Evolutionary conservation across 257 asterid species (phyloP).

Genomic region (Ehretia macrophylla): DNA sequence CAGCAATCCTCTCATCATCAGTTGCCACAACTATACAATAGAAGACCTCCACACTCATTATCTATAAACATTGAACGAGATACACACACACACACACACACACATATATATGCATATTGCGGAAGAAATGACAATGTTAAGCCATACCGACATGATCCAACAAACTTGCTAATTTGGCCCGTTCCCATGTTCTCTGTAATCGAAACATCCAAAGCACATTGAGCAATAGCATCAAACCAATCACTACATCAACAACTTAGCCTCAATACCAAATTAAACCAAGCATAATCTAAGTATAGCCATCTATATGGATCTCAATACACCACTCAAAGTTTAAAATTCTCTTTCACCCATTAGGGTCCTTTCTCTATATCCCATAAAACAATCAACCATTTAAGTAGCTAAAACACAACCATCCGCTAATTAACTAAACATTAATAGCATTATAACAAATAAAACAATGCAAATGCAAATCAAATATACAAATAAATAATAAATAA

Average conservation of each 20-base stretch:
- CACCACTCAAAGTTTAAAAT: too few species aligned
- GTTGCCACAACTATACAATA: constrained; percentile 77
- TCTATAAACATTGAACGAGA: neutral
- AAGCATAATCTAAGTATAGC: neutral
- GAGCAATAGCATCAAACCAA: constrained; percentile 2
- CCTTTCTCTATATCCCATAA: too few species aligned
- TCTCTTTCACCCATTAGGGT: too few species aligned
- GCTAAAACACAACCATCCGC: too few species aligned
- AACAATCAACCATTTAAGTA: too few species aligned
- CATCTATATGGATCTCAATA: neutral
- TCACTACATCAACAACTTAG: constrained; percentile 5
- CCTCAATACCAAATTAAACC: neutral
- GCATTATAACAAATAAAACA: too few species aligned
- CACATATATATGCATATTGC: neutral
- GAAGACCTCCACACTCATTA: constrained; percentile 12
- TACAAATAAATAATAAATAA: too few species aligned
- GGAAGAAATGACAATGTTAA: neutral
- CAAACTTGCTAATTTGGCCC: constrained; percentile 66
- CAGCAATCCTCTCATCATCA: constrained; percentile 84
- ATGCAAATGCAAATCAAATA: too few species aligned
- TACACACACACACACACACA: neutral
- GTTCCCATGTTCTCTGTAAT: constrained; percentile 92
- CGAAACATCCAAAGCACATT: constrained; percentile 1
- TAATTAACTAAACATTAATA: too few species aligned
- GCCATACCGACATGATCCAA: constrained; percentile 72